Percentiles rank a stretch among this genome's conserved stretches.
Evolutionary conservation across 495 filamentous ascomycete genomes (phyloP).

Genomic region (Schizothecium vesticola): DNA sequence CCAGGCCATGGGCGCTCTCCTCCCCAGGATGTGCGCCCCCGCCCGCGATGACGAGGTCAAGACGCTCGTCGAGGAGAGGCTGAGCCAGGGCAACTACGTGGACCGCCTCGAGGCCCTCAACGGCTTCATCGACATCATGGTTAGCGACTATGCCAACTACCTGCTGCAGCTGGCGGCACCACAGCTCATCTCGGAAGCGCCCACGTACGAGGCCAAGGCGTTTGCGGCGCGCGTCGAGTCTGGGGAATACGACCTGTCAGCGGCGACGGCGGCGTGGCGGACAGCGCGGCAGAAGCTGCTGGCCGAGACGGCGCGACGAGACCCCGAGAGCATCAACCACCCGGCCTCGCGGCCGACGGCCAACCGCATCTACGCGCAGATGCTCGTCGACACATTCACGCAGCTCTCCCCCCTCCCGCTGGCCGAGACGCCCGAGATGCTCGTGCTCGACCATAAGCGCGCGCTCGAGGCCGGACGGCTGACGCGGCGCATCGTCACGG

Average conservation of each 20-base stretch:
- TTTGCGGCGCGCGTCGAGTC: conserved; percentile 68
- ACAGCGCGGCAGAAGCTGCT: conserved; percentile 61
- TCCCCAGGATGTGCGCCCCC: conserved; percentile 93
- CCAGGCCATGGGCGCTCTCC: conserved; percentile 74
- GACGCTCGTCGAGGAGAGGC: conserved; percentile 64
- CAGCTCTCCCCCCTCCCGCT: conserved; percentile 46
- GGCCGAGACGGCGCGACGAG: conserved; percentile 65
- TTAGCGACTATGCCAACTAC: conserved; percentile 95
- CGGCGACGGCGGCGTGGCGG: conserved; percentile 67
- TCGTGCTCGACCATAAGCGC: conserved; percentile 72
- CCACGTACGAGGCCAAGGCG: conserved; percentile 70
- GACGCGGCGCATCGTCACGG: conserved; percentile 69
- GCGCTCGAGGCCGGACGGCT: conserved; percentile 60
- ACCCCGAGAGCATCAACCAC: conserved; percentile 61
- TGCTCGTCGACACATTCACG: conserved; percentile 56
- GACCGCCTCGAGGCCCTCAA: conserved; percentile 78
- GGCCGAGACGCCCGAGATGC: conserved; percentile 72
- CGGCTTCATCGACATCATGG: conserved; percentile 80
- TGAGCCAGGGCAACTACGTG: conserved; percentile 68
- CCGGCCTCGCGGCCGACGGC: conserved; percentile 50
- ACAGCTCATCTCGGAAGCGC: conserved; percentile 71
- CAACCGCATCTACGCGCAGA: conserved; percentile 75
- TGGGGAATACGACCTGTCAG: conserved; percentile 52
- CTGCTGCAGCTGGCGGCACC: conserved; percentile 77
- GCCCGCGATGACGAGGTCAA: conserved; percentile 82